phyloP scores from a whole-genome alignment of 1,284 basidiomycete species.

The Ganoderma leucocontextum region DNA sequence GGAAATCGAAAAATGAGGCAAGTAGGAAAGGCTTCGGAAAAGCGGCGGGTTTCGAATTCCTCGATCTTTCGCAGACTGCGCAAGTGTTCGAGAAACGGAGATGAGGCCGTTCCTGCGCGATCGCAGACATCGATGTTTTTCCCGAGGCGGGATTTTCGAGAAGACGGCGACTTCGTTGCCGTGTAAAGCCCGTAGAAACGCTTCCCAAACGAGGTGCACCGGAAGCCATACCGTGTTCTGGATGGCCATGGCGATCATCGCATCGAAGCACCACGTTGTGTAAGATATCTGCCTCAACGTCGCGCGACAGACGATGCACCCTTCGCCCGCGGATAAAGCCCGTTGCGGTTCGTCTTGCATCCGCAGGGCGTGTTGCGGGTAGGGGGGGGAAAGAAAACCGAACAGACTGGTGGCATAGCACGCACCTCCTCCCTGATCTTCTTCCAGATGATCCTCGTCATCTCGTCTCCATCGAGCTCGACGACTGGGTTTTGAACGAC shows the following conservation, averaged over 20 bases:
- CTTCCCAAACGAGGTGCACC: neutral
- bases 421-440: conserved; percentile 94
- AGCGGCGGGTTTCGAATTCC: no score
- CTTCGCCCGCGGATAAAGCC: neutral
- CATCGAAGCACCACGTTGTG: neutral
- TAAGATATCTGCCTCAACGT: neutral
- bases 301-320: neutral
- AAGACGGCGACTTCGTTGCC: neutral
- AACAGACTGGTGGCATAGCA: neutral
- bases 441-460: conserved; percentile 99
- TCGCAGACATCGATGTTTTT: neutral
- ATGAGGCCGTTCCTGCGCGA: neutral
- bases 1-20: neutral
- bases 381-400: neutral
- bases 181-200: neutral
- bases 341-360: neutral
- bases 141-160: neutral
- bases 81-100: neutral
- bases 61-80: neutral
- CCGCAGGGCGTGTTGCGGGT: no score
- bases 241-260: neutral
- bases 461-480: conserved; percentile 97
- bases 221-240: neutral
- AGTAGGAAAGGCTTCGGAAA: neutral
- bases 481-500: conserved; percentile 92